These are phyloP conservation scores for Pyrenophora graminea DNA, from an alignment of 2,329 filamentous ascomycete species.

Conservation along the genomic window DNA sequence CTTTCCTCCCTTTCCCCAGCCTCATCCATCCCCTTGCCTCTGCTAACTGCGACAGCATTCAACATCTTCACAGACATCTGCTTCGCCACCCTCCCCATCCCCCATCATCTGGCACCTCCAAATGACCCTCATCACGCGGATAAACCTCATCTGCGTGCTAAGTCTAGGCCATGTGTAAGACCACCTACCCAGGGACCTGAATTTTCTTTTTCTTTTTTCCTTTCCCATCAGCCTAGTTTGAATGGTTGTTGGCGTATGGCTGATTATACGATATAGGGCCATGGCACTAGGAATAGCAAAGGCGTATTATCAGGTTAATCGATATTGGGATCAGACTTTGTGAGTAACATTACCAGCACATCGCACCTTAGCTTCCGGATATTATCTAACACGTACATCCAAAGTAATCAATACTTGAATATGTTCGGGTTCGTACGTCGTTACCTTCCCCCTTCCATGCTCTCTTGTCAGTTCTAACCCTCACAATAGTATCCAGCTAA, in stretches of 20 bases:
- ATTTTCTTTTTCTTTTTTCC: no score
- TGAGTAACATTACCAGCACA: not conserved
- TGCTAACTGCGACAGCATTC: not conserved
- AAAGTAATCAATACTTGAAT: not conserved
- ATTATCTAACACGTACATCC: not conserved
- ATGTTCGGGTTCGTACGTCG: constrained; percentile 1
- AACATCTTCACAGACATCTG: constrained; percentile 11
- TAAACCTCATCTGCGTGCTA: constrained; percentile 1
- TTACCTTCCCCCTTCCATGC: no score
- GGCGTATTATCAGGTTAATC: no score
- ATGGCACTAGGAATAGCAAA: no score
- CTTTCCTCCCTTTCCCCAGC: no score
- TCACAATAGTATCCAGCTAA: constrained; percentile 2
- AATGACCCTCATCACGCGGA: not conserved
- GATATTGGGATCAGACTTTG: not conserved
- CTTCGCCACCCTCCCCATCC: constrained; percentile 2
- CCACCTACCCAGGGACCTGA: not conserved
- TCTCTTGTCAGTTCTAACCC: no score
- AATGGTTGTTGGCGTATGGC: no score
- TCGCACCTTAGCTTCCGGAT: no score
- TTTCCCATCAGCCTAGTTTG: no score
- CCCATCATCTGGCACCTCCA: constrained; percentile 5
- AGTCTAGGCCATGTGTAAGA: constrained; percentile 6
- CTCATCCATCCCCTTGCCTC: no score
- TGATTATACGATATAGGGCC: no score